phyloP scores from a whole-genome alignment of 768 basidiomycete species.

The Amylocystis lapponica region DNA sequence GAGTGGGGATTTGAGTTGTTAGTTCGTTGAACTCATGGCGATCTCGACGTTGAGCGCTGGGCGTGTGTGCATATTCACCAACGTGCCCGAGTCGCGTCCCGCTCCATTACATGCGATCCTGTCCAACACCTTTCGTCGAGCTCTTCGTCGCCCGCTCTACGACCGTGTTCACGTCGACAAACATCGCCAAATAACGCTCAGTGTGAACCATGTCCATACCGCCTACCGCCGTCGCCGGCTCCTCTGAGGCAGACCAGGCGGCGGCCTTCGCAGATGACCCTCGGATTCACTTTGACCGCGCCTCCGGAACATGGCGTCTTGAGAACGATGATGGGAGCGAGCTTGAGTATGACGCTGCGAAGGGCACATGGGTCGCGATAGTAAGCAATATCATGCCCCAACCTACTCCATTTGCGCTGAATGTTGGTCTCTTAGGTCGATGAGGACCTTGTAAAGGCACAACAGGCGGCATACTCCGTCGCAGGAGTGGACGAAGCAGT shows the following conservation, averaged over 20 bases:
- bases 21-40: too few relatives aligned
- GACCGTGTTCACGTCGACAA: too few relatives aligned
- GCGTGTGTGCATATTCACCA: too few relatives aligned
- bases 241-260: slow-evolving; percentile 50
- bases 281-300: slow-evolving; percentile 74
- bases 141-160: too few relatives aligned
- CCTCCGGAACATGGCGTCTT: slow-evolving; percentile 74
- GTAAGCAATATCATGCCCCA: slow-evolving; percentile 40
- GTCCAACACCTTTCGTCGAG: too few relatives aligned
- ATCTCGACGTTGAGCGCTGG: too few relatives aligned
- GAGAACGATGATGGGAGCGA: slow-evolving; percentile 91
- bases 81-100: too few relatives aligned
- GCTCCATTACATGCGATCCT: too few relatives aligned
- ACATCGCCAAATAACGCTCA: slow-evolving; percentile 1
- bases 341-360: slow-evolving; percentile 77
- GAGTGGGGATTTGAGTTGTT: too few relatives aligned
- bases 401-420: neutral
- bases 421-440: slow-evolving; percentile 52
- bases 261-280: slow-evolving; percentile 77
- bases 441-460: slow-evolving; percentile 78
- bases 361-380: slow-evolving; percentile 77
- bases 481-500: slow-evolving; percentile 93
- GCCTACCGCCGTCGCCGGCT: slow-evolving; percentile 39
- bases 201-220: slow-evolving; percentile 10
- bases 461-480: slow-evolving; percentile 94